Base-by-base conservation (phyloP, 768 basidiomycete species). In the Hericium erinaceus region DNA sequence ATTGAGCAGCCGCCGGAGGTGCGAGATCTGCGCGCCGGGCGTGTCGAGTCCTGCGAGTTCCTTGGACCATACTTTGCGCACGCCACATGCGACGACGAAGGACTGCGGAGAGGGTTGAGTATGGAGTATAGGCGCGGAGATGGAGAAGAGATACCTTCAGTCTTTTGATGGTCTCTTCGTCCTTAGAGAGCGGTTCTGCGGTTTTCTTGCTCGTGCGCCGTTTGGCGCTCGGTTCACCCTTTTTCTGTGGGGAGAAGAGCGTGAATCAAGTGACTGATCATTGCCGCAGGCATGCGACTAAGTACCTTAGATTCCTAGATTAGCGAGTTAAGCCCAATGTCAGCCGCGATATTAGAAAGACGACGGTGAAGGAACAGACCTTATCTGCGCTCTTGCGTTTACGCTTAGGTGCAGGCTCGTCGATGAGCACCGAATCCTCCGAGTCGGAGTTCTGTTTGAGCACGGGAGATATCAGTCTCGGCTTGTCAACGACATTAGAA, bases 1-100 rank as follows among this genome's bases (percentile, higher is more conserved):
- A 24, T 73, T 65, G 8, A 93, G 75, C 12, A 87, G 84, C 57
- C 78, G 73, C 57, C 80, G 82, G 38, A 92, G 75, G 41, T 79
- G 82, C 53, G 72, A 72, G 37, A 91, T 84, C 64, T 92, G 88
- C 51, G 83, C 78, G 2, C 74, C 75, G 0, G 84, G 75, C 9
- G 72, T 74, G 46, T 80, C 77, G 40, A 82, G 65, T 56, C 75
- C 84, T 62, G 81, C 71, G 63, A 92, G 86, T 57, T 89, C 79
- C 66, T 81, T 89, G 9, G 79, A 76, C 90, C 90, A 93, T 6
- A 80, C 73, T 68, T 85, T 91, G 58, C 88, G 82, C 16, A 87
- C 76, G 6, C 90, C 90, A 60, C 91, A 92, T 2, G 87, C 86
- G 13, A 78, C 68, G 1, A 93, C 81, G 13, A 88, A 69, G 15